Evolutionary conservation across 805 yeast species (phyloP).

Genomic region (Sungouiella blattae): DNA sequence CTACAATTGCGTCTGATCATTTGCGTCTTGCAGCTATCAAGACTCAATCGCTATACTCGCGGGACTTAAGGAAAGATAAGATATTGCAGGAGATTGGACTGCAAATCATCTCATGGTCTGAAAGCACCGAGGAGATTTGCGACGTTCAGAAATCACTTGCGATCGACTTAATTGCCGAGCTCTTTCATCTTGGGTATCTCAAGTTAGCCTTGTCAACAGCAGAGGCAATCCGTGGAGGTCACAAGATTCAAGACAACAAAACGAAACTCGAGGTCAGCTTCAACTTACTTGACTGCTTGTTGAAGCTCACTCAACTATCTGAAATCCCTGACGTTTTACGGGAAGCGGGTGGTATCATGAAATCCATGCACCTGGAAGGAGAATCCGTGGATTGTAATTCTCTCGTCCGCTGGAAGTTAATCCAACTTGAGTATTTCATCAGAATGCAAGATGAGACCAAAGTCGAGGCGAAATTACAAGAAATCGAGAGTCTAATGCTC

Average conservation of each 20-base stretch:
- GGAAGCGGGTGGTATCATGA: conserved; percentile 8
- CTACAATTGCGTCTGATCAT: too few species aligned
- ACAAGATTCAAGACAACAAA: background rate
- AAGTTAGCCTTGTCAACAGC: background rate
- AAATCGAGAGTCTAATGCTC: conserved; percentile 20
- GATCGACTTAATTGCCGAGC: too few species aligned
- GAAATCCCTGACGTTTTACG: conserved; percentile 16
- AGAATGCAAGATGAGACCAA: conserved; percentile 13
- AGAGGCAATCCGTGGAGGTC: background rate
- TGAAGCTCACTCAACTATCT: background rate
- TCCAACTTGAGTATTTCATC: conserved; percentile 28
- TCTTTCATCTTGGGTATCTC: background rate
- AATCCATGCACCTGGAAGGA: conserved; percentile 1
- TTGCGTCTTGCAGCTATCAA: too few species aligned
- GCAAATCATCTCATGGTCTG: too few species aligned
- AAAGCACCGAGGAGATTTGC: too few species aligned
- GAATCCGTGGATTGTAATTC: conserved; percentile 7
- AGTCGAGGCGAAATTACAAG: conserved; percentile 21
- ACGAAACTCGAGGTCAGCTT: conserved; percentile 2
- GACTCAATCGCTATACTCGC: too few species aligned
- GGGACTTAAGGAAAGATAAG: too few species aligned
- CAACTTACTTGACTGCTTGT: conserved; percentile 1
- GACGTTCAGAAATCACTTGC: too few species aligned
- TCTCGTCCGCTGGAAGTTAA: conserved; percentile 23
- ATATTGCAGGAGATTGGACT: too few species aligned